Conservation (phyloP, 345 rosid genomes). For the Microcos paniculata region DNA sequence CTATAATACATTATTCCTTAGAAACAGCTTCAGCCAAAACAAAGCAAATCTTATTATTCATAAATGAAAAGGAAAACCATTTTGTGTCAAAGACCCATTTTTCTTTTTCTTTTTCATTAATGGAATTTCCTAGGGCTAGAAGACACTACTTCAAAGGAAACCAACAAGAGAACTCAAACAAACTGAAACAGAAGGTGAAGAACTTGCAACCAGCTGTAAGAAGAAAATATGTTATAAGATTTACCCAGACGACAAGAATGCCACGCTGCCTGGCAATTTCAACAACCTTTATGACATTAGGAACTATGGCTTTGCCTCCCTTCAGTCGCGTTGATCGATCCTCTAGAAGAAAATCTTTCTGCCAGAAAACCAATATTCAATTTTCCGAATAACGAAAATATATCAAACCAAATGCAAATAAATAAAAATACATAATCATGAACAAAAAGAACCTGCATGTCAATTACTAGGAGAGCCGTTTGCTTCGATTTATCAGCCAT, state of each 20-base stretch:
- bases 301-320: constrained; percentile 70
- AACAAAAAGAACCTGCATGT: constrained; percentile 79
- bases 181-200: neutral
- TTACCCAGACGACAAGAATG: constrained; percentile 76
- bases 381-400: neutral
- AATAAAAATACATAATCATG: neutral
- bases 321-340: constrained; percentile 32
- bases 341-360: constrained; percentile 12
- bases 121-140: neutral
- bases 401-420: neutral
- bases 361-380: neutral
- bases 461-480: constrained; percentile 84
- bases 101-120: no score
- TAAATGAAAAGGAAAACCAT: no score
- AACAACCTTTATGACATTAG: constrained; percentile 51
- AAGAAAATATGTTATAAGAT: no score
- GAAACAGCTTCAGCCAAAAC: no score
- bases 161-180: neutral
- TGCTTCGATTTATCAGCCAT: constrained; percentile 64
- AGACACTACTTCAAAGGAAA: neutral
- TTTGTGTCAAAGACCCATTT: no score
- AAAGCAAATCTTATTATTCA: no score
- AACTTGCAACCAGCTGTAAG: no score
- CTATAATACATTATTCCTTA: no score
- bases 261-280: constrained; percentile 54